Conservation (phyloP, 352 stramenopile species). For the Phytophthora fragariae region DNA sequence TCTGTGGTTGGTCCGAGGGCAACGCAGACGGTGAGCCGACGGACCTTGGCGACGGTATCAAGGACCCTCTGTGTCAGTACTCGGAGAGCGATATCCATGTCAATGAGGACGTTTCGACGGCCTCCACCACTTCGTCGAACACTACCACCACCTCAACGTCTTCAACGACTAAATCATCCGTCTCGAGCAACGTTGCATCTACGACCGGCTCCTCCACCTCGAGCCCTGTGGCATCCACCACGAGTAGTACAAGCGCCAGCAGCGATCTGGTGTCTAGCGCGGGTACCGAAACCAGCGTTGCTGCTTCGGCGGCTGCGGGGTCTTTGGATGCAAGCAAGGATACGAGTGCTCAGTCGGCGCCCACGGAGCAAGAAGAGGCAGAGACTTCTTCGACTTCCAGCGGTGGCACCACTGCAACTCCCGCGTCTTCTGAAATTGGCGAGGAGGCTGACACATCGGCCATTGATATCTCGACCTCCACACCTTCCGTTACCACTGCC, state of each 20-base stretch:
- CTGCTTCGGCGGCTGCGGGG: slow-evolving; percentile 7
- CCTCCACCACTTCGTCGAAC: slow-evolving; percentile 17
- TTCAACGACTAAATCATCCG: neutral
- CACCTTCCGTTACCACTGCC: slow-evolving; percentile 8
- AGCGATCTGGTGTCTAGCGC: slow-evolving; percentile 18
- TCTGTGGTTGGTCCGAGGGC: slow-evolving; percentile 45
- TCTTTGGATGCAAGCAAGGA: too few species aligned
- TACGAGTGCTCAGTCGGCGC: neutral
- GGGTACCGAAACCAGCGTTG: slow-evolving; percentile 2
- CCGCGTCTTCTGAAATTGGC: too few species aligned
- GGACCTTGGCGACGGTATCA: slow-evolving; percentile 47
- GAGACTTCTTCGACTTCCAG: slow-evolving; percentile 3
- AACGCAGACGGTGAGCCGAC: slow-evolving; percentile 38
- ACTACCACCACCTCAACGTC: slow-evolving; percentile 5
- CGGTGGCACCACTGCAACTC: too few species aligned
- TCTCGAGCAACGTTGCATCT: slow-evolving; percentile 10
- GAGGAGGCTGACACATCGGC: too few species aligned
- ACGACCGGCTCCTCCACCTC: slow-evolving; percentile 6
- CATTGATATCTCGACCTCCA: neutral
- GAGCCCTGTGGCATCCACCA: slow-evolving; percentile 12
- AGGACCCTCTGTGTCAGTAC: slow-evolving; percentile 43
- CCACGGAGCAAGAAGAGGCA: slow-evolving; percentile 11
- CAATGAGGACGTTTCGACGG: slow-evolving; percentile 30
- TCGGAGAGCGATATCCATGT: slow-evolving; percentile 45
- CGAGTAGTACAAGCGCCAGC: slow-evolving; percentile 12